phyloP scores from a whole-genome alignment of 2,329 filamentous ascomycete genomes.

The Periglandula ipomoeae region DNA sequence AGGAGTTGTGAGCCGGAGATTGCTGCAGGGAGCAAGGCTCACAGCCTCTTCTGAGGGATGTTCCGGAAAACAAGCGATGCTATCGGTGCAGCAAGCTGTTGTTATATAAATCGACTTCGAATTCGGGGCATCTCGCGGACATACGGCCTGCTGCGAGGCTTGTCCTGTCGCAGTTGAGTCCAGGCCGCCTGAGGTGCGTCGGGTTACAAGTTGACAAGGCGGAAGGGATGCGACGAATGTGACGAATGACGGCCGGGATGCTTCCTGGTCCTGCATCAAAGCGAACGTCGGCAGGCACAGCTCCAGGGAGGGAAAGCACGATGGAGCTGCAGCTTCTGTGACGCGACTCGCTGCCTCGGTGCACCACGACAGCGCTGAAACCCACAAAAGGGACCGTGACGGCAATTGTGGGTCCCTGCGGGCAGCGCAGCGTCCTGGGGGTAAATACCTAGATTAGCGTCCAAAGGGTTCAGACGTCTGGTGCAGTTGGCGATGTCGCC shows the following conservation, averaged over 20 bases:
- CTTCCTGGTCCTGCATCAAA: not conserved
- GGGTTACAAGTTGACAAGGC: not conserved
- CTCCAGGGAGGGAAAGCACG: not conserved
- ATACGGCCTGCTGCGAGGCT: not conserved
- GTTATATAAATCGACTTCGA: not conserved
- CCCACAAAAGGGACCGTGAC: not conserved
- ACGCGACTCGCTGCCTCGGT: not conserved
- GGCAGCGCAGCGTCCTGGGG: too few relatives aligned
- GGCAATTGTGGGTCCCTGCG: not conserved
- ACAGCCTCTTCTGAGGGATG: not conserved
- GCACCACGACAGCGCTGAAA: too few relatives aligned
- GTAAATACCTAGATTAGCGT: too few relatives aligned
- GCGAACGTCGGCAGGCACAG: not conserved
- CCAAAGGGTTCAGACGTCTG: too few relatives aligned
- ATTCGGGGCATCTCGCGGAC: not conserved
- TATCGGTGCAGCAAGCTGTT: not conserved
- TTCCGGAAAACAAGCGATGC: not conserved
- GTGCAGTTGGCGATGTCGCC: too few relatives aligned
- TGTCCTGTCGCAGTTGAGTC: not conserved
- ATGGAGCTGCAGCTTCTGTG: not conserved
- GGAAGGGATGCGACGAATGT: too few relatives aligned
- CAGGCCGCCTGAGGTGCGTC: not conserved
- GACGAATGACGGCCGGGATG: not conserved
- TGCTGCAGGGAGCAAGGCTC: constrained; percentile 3
- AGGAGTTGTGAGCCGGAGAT: not conserved